Conservation (phyloP, 768 basidiomycete genomes). For the Amanita polypyramis region DNA sequence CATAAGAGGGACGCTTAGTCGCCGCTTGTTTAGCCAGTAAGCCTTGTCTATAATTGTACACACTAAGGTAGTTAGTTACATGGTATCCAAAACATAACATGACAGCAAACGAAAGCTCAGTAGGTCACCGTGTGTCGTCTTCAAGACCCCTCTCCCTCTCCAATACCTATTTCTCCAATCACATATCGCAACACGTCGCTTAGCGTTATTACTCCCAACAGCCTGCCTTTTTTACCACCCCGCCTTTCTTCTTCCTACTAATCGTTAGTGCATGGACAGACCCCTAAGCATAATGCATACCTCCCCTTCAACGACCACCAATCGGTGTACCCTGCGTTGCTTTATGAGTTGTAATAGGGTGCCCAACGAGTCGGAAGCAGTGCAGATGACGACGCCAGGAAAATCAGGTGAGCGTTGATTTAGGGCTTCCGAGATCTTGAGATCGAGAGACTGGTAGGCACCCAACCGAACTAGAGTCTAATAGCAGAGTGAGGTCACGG, state of each 20-base stretch:
- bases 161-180: constrained; percentile 53
- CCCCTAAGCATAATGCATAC: constrained; percentile 25
- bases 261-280: neutral
- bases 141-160: constrained; percentile 22
- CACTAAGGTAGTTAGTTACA: neutral
- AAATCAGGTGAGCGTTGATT: constrained; percentile 91
- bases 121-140: neutral
- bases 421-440: constrained; percentile 88
- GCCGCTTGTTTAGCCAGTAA: too few relatives aligned
- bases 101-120: neutral
- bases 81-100: constrained; percentile 6
- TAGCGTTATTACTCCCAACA: constrained; percentile 80
- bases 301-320: constrained; percentile 93
- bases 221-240: constrained; percentile 74
- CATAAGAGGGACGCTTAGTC: too few relatives aligned
- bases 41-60: constrained; percentile 18
- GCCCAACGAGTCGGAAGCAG: constrained; percentile 82
- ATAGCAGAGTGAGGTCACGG: constrained; percentile 6
- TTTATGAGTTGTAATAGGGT: constrained; percentile 87
- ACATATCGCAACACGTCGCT: constrained; percentile 83
- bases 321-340: constrained; percentile 85
- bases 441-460: constrained; percentile 91
- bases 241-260: constrained; percentile 66
- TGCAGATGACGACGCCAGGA: constrained; percentile 94
- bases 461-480: constrained; percentile 93